Conservation (phyloP, 805 yeast genomes). For the Ogataea zsoltii region DNA sequence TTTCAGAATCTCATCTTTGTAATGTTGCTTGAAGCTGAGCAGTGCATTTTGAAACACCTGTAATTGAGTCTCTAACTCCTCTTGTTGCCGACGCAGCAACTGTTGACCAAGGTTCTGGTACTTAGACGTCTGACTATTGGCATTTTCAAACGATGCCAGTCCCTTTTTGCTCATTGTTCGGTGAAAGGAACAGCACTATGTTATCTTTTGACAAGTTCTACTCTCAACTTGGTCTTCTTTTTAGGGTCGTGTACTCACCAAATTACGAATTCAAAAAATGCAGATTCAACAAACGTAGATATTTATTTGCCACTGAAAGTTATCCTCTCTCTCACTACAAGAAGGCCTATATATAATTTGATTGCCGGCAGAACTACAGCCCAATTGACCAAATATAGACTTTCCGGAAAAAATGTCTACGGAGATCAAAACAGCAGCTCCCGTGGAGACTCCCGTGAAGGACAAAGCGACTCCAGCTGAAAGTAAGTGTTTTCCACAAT, state of each 20-base stretch:
- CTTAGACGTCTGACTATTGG: slow-evolving; percentile 30
- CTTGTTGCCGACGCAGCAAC: slow-evolving; percentile 53
- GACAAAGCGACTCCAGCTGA: slow-evolving; percentile 8
- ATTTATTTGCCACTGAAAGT: slow-evolving; percentile 16
- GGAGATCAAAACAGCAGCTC: neutral
- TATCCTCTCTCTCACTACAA: neutral
- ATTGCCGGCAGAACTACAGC: neutral
- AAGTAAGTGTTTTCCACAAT: slow-evolving; percentile 14
- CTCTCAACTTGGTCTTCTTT: no score
- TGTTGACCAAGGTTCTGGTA: slow-evolving; percentile 53
- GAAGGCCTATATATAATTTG: neutral
- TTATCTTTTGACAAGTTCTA: no score
- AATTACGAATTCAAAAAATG: slow-evolving; percentile 2
- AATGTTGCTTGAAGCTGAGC: slow-evolving; percentile 70
- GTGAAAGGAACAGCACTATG: neutral
- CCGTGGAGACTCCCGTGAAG: slow-evolving; percentile 1
- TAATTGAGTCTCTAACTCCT: slow-evolving; percentile 68
- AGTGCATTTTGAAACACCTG: slow-evolving; percentile 76
- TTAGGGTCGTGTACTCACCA: neutral
- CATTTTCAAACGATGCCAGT: slow-evolving; percentile 31
- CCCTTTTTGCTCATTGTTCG: slow-evolving; percentile 28
- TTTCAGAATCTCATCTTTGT: slow-evolving; percentile 63
- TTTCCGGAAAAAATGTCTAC: slow-evolving; percentile 2
- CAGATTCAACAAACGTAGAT: neutral
- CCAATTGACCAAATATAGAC: slow-evolving; percentile 5